Evolutionary conservation across 139 green algal species (phyloP).

Genomic region (Coelastrella sp.): DNA sequence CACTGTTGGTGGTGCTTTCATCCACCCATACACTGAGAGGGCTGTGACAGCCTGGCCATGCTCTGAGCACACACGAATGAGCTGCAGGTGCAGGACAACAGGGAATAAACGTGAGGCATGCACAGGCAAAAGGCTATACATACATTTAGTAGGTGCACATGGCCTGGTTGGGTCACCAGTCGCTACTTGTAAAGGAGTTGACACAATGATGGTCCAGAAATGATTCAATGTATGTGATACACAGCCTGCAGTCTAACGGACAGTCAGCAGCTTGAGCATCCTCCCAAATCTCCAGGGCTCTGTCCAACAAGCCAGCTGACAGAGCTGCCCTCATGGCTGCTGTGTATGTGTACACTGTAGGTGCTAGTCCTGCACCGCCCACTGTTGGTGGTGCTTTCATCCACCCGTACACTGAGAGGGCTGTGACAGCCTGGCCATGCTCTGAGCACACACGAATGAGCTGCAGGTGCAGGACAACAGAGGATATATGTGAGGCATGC

Average conservation of each 20-base stretch:
- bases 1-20: slow-evolving; percentile 59
- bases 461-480: slow-evolving; percentile 41
- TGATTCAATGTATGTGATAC: slow-evolving; percentile 83
- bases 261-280: slow-evolving; percentile 55
- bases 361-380: slow-evolving; percentile 76
- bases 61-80: slow-evolving; percentile 87
- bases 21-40: slow-evolving; percentile 91
- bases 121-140: too few species aligned
- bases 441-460: slow-evolving; percentile 86
- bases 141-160: too few species aligned
- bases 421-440: slow-evolving; percentile 78
- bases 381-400: slow-evolving; percentile 67
- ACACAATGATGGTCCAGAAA: too few species aligned
- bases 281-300: slow-evolving; percentile 62
- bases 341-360: slow-evolving; percentile 92
- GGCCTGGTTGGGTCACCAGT: too few species aligned
- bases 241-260: slow-evolving; percentile 84
- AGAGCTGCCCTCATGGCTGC: slow-evolving; percentile 90
- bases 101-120: too few species aligned
- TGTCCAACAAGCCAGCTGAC: slow-evolving; percentile 73
- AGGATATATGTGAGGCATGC: too few species aligned
- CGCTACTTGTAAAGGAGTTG: too few species aligned
- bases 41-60: slow-evolving; percentile 80
- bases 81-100: slow-evolving; percentile 53
- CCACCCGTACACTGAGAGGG: slow-evolving; percentile 90